Evolutionary conservation across 495 filamentous ascomycete genomes (phyloP), one percentile per base, ranked within the genome.

Genomic region (Aspergillus bridgeri): DNA sequence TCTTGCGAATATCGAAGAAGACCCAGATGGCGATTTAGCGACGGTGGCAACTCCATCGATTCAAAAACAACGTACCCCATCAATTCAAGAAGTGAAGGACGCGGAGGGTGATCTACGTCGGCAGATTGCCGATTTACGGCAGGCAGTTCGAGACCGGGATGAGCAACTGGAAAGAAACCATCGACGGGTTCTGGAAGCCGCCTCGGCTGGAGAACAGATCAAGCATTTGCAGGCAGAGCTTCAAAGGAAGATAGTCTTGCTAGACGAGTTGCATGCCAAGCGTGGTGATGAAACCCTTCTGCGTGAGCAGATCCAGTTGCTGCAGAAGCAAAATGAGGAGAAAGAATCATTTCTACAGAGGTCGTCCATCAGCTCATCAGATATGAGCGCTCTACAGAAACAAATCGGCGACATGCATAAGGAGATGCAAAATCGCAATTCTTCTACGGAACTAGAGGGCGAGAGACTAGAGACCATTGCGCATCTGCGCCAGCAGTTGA

Each of bases 1-100:
- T 18, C 63, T 79, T 6, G 76, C 77, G 53, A 66, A 70, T 48
- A 78, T 79, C 18, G 70, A 77, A 53, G 76, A 78, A 38, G 64
- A 71, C 42, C 69, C 72, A 0, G 57, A 65, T n/a, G 72, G 73
- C 56, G 65, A 67, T 22, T 50, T 61, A 2, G 63, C 58, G 9
- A 51, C 57, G 38, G 58, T 62, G 2, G 57, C 54, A 8, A 74
- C 74, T 1, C 75, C 74, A 19, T 72, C 75, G 1, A 58, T 67
- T 17, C 64, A 70, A 0, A 73, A 64, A 52, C 44, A 61, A 22
- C 68, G 65, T 17, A 55, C 58, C 13, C 53, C 64, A 2, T 50
- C 57, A 6, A 60, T 56, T 11, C 57, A 68, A 42, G 59, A 57
- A 15, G 46, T 57, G 5, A 43, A 65, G 25, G 61, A 66, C 2